A percentile compares a stretch with the other conserved stretches of the same genome.
phyloP scores from a whole-genome alignment of 2,329 filamentous ascomycete genomes.

The Penicillium occitanis region DNA sequence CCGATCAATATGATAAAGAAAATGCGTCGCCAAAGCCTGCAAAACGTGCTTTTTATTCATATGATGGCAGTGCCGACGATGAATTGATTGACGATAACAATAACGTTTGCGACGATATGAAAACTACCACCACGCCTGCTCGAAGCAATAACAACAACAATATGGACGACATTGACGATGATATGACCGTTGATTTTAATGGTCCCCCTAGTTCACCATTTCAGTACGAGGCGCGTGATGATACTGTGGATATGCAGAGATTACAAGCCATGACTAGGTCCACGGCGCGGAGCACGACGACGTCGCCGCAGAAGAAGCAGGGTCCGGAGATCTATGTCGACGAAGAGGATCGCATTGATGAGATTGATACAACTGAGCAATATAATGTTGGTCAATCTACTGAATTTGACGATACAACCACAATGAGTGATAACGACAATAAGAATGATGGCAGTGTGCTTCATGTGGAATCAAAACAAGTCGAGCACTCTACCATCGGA shows the following conservation, averaged over 20 bases:
- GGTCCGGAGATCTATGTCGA: slow-evolving; percentile 29
- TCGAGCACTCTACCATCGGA: slow-evolving; percentile 26
- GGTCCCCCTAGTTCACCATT: slow-evolving; percentile 41
- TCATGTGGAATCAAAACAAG: background rate
- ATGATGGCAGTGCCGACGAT: slow-evolving; percentile 23
- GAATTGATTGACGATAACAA: slow-evolving; percentile 6
- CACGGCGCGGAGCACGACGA: slow-evolving; percentile 19
- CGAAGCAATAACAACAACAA: slow-evolving; percentile 6
- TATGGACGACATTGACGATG: slow-evolving; percentile 20
- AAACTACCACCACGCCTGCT: slow-evolving; percentile 20
- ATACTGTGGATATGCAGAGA: slow-evolving; percentile 34
- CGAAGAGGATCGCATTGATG: slow-evolving; percentile 17
- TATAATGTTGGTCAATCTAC: background rate
- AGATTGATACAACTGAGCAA: background rate
- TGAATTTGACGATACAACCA: background rate
- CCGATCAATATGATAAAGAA: slow-evolving; percentile 27
- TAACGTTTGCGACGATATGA: slow-evolving; percentile 19
- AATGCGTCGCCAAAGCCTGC: slow-evolving; percentile 31
- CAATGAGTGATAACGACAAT: slow-evolving; percentile 12
- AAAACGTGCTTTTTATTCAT: slow-evolving; percentile 25
- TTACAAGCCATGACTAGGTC: slow-evolving; percentile 21
- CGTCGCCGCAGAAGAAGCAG: slow-evolving; percentile 27
- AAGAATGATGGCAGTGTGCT: slow-evolving; percentile 7
- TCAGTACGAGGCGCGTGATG: slow-evolving; percentile 33
- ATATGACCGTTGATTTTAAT: slow-evolving; percentile 27